These are phyloP conservation scores for Aspergillus brasiliensis DNA, from an alignment of 2,329 filamentous ascomycete genomes.

Conservation along the genomic window DNA sequence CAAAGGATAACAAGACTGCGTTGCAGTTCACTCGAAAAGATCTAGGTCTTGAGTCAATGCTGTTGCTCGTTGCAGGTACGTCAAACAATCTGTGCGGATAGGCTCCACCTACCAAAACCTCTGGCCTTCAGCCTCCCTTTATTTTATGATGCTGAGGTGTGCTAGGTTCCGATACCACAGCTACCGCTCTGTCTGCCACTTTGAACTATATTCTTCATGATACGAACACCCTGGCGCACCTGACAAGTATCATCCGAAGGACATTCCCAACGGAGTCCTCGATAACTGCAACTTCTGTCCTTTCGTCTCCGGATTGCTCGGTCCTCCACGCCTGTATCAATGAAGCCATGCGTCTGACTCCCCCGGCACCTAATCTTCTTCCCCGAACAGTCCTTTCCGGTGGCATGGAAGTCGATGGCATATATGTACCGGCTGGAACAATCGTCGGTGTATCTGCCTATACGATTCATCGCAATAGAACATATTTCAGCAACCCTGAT, in stretches of 20 bases:
- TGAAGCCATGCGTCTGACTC: constrained; percentile 16
- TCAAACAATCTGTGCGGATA: too few relatives aligned
- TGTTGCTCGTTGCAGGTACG: neutral
- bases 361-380: constrained; percentile 26
- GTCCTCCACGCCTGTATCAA: constrained; percentile 12
- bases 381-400: constrained; percentile 35
- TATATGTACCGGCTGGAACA: constrained; percentile 33
- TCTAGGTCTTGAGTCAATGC: constrained; percentile 1
- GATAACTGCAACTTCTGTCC: neutral
- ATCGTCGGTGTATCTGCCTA: constrained; percentile 44
- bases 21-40: constrained; percentile 3
- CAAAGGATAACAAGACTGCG: neutral
- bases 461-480: constrained; percentile 15
- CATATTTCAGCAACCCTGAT: constrained; percentile 22
- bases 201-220: constrained; percentile 5
- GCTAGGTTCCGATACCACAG: constrained; percentile 5
- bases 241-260: neutral
- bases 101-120: too few relatives aligned
- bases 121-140: too few relatives aligned
- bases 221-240: neutral
- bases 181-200: neutral
- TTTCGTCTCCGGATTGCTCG: neutral
- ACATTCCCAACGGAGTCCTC: neutral
- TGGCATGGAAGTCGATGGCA: constrained; percentile 31
- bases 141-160: too few relatives aligned